Conservation (phyloP, 306 rosid species). For the Sindora glabra region DNA sequence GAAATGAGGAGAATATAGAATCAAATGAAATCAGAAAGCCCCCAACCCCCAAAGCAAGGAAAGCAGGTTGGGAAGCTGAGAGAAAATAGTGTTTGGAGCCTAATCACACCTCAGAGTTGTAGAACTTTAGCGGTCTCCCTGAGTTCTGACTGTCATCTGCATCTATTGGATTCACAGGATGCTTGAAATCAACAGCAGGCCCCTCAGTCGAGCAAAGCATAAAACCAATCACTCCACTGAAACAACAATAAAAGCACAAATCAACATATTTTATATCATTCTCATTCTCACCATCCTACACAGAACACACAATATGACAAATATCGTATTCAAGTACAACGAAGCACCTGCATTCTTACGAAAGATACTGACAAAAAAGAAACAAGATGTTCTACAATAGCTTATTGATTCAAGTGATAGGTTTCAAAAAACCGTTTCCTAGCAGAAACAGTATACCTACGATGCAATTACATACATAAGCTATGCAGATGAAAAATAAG, state of each 20-base stretch:
- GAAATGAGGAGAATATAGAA: background rate
- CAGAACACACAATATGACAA: background rate
- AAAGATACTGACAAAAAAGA: background rate
- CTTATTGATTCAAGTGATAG: background rate
- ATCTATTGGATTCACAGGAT: constrained; percentile 74
- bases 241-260: constrained; percentile 15
- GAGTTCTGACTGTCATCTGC: constrained; percentile 30
- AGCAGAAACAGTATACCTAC: background rate
- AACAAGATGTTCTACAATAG: background rate
- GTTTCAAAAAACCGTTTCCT: background rate
- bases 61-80: background rate
- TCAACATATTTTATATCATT: constrained; percentile 1
- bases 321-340: background rate
- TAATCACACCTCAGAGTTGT: constrained; percentile 77
- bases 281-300: background rate
- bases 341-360: background rate
- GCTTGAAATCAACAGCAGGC: constrained; percentile 83
- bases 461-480: background rate
- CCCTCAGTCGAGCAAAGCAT: constrained; percentile 99
- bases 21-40: background rate
- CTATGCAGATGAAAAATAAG: background rate
- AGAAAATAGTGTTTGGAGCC: background rate
- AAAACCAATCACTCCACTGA: constrained; percentile 98
- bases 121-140: constrained; percentile 62
- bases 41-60: background rate